phyloP scores from a whole-genome alignment of 768 basidiomycete genomes.

The Trametes meyenii region DNA sequence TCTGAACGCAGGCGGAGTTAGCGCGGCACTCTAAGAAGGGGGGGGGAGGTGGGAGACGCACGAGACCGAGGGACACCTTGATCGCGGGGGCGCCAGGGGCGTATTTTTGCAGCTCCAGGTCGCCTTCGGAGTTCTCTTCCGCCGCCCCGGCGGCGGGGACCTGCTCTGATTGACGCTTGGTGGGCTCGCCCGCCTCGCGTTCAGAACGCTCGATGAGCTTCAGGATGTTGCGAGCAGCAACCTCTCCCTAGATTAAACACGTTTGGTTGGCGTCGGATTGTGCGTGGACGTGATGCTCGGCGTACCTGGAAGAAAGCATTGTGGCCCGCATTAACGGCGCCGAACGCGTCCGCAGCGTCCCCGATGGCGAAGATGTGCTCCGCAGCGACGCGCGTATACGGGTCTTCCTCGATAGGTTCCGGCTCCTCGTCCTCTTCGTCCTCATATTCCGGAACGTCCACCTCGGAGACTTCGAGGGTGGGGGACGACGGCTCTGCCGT shows the following conservation, averaged over 20 bases:
- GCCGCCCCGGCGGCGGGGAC: neutral
- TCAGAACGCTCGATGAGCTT: conserved; percentile 41
- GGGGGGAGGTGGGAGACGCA: conserved; percentile 34
- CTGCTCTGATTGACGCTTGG: neutral
- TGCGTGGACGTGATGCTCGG: neutral
- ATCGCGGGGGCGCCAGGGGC: conserved; percentile 53
- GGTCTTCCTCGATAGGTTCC: conserved; percentile 21
- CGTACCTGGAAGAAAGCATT: conserved; percentile 54
- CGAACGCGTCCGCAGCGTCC: conserved; percentile 66
- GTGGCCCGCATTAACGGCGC: conserved; percentile 63
- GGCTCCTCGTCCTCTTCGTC: conserved; percentile 21
- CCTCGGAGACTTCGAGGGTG: neutral
- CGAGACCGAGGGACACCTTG: conserved; percentile 64
- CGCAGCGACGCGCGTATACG: conserved; percentile 39
- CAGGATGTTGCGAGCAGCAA: conserved; percentile 59
- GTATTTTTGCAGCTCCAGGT: conserved; percentile 45
- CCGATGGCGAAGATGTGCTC: conserved; percentile 64
- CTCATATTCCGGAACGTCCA: neutral
- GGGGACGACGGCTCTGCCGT: neutral
- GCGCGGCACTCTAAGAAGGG: neutral
- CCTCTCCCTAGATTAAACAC: conserved; percentile 39
- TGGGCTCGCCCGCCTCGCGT: neutral
- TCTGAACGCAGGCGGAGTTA: conserved; percentile 31
- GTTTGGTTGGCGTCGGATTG: neutral
- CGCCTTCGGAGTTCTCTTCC: neutral